A percentile compares a stretch with the other conserved stretches of the same genome.
These are phyloP conservation scores for Alternaria burnsii DNA, from an alignment of 2,329 filamentous ascomycete genomes.

Conservation along the genomic window DNA sequence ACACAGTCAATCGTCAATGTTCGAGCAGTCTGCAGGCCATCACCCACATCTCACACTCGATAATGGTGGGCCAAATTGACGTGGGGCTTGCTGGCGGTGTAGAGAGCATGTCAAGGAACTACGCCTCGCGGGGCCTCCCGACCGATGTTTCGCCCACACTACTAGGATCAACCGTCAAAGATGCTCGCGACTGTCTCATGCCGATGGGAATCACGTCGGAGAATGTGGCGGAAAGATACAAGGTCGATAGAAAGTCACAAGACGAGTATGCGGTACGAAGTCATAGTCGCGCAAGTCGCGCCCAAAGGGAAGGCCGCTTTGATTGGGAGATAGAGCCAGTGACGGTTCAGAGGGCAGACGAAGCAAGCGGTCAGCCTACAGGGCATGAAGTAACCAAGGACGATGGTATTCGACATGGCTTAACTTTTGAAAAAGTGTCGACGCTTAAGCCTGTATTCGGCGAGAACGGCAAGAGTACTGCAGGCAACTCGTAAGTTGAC, in stretches of 20 bases:
- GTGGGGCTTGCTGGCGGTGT: conserved; percentile 87
- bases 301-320: conserved; percentile 88
- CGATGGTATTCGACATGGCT: conserved; percentile 89
- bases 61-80: conserved; percentile 80
- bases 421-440: conserved; percentile 78
- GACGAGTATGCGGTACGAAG: conserved; percentile 88
- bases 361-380: conserved; percentile 71
- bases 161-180: conserved; percentile 74
- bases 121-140: conserved; percentile 75
- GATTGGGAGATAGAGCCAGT: conserved; percentile 94
- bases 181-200: conserved; percentile 84
- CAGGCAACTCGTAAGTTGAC: conserved; percentile 70
- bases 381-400: conserved; percentile 81
- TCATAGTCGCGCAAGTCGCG: conserved; percentile 83
- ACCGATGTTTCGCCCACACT: conserved; percentile 78
- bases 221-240: conserved; percentile 90
- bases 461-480: conserved; percentile 88
- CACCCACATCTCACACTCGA: conserved; percentile 91
- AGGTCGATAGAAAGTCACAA: conserved; percentile 78
- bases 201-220: conserved; percentile 99
- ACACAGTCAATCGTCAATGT: conserved; percentile 92
- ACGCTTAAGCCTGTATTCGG: conserved; percentile 93
- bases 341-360: conserved; percentile 77
- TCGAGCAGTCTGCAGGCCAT: conserved; percentile 94
- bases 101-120: conserved; percentile 90